phyloP scores from a whole-genome alignment of 2,329 filamentous ascomycete species.

The Pyrenochaeta sp. region DNA sequence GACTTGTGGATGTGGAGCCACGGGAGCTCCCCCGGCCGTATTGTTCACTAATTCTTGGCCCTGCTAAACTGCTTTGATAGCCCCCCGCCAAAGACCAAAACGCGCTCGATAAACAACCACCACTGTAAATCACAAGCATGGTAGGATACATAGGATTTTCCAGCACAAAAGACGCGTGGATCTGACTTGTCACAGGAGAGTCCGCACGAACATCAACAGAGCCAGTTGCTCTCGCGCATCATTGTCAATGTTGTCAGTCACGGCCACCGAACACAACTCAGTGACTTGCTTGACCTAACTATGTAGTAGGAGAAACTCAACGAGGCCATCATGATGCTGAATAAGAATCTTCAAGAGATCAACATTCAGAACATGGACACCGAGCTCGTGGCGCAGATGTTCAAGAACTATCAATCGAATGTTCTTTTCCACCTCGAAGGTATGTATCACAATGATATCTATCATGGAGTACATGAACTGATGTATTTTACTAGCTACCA shows the following conservation, averaged over 20 bases:
- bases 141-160: conserved; percentile 18
- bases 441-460: conserved; percentile 50
- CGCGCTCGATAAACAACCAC: conserved; percentile 20
- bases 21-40: conserved; percentile 17
- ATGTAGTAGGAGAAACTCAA: conserved; percentile 92
- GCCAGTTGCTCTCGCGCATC: conserved; percentile 88
- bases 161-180: conserved; percentile 3
- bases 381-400: conserved; percentile 98
- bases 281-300: conserved; percentile 8
- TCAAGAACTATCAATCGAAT: conserved; percentile 99
- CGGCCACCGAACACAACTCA: conserved; percentile 1
- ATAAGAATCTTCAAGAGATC: conserved; percentile 93
- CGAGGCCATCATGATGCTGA: conserved; percentile 90
- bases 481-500: conserved; percentile 69
- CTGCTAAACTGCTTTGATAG: conserved; percentile 36
- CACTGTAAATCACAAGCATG: conserved; percentile 26
- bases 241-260: conserved; percentile 93
- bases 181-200: conserved; percentile 70
- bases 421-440: conserved; percentile 97
- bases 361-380: conserved; percentile 99
- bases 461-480: not conserved
- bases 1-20: conserved; percentile 31
- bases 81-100: conserved; percentile 33
- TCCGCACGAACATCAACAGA: conserved; percentile 97
- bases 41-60: conserved; percentile 27